phyloP scores from a whole-genome alignment of 768 basidiomycete species.

The Rhodotorula toruloides region DNA sequence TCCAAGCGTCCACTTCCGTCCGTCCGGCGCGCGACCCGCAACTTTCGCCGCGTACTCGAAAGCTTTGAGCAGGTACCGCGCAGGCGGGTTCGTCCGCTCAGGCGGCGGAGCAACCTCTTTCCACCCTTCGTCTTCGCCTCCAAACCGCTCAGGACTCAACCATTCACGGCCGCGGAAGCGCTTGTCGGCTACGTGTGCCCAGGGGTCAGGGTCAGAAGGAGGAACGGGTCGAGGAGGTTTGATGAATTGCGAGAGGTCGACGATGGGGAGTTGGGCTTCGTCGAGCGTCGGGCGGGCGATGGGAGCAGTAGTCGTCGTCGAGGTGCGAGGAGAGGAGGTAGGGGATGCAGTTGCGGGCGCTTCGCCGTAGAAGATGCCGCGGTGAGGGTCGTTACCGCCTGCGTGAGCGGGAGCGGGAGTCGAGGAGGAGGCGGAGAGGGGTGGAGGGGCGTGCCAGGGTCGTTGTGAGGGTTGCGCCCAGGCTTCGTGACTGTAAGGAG shows the following conservation, averaged over 20 bases:
- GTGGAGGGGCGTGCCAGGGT: background rate
- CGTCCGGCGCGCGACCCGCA: background rate
- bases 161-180: conserved; percentile 1
- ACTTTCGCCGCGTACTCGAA: conserved; percentile 19
- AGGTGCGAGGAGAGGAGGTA: background rate
- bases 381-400: too few relatives aligned
- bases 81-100: background rate
- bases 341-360: background rate
- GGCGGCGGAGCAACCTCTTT: conserved; percentile 1
- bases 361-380: too few relatives aligned
- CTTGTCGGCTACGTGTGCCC: background rate
- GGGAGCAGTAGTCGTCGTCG: background rate
- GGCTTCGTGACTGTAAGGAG: background rate
- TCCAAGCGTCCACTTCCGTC: background rate
- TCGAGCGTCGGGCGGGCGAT: background rate
- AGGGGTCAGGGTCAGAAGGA: conserved; percentile 14
- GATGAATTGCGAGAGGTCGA: conserved; percentile 7
- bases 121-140: background rate
- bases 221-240: conserved; percentile 18
- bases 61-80: conserved; percentile 21
- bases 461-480: background rate
- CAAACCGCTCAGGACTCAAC: conserved; percentile 1
- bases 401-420: too few relatives aligned
- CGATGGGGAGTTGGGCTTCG: background rate
- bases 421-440: background rate